These are phyloP conservation scores for Phyllosticta citriasiana DNA, from an alignment of 2,329 filamentous ascomycete species.

Conservation along the genomic window DNA sequence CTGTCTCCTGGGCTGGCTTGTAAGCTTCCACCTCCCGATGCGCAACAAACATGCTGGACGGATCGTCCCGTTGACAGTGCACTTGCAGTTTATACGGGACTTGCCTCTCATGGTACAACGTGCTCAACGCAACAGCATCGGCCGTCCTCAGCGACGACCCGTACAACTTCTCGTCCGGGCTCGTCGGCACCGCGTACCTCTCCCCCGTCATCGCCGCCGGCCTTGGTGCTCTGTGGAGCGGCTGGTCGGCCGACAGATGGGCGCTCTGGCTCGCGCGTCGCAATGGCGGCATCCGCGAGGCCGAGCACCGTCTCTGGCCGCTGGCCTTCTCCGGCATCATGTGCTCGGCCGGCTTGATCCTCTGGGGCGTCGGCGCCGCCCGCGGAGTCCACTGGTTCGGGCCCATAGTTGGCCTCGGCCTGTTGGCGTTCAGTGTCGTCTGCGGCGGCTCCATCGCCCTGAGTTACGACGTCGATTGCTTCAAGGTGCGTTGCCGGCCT, in stretches of 20 bases:
- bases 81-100: conserved; percentile 20
- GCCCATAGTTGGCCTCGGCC: conserved; percentile 39
- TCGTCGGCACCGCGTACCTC: conserved; percentile 29
- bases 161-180: conserved; percentile 28
- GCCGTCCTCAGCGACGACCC: conserved; percentile 23
- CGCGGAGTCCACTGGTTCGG: conserved; percentile 41
- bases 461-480: conserved; percentile 41
- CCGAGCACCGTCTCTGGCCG: conserved; percentile 32
- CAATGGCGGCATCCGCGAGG: conserved; percentile 30
- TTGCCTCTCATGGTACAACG: conserved; percentile 33
- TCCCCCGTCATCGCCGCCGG: conserved; percentile 24
- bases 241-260: conserved; percentile 26
- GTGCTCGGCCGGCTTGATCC: conserved; percentile 34
- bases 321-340: conserved; percentile 31
- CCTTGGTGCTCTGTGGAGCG: conserved; percentile 19
- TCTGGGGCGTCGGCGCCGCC: conserved; percentile 44
- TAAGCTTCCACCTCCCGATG: conserved; percentile 1
- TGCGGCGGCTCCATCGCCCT: conserved; percentile 35
- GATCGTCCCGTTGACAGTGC: too few relatives aligned
- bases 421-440: conserved; percentile 34
- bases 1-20: conserved; percentile 31
- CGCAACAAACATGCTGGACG: background rate
- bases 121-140: conserved; percentile 33
- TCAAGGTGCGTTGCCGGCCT: background rate
- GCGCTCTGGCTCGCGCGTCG: conserved; percentile 26